Percentiles rank a stretch among this genome's conserved stretches.
These are phyloP conservation scores for Russula olivacea DNA, from an alignment of 768 basidiomycete species.

Conservation along the genomic window DNA sequence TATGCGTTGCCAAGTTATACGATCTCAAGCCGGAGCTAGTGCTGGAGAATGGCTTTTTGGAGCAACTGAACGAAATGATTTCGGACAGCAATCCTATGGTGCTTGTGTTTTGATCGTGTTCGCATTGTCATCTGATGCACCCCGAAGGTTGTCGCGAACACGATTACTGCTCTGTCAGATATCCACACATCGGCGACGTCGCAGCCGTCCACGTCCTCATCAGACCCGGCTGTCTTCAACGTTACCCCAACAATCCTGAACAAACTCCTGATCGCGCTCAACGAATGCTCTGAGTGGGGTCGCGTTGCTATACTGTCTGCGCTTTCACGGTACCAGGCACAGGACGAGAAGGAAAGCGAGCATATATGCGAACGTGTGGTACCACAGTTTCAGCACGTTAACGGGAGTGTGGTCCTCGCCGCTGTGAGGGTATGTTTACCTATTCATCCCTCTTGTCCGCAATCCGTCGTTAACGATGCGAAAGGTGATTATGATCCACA, in stretches of 20 bases:
- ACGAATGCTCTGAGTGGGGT: slow-evolving; percentile 99
- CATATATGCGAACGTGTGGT: slow-evolving; percentile 98
- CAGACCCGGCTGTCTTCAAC: slow-evolving; percentile 64
- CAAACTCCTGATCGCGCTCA: slow-evolving; percentile 90
- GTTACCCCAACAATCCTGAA: slow-evolving; percentile 80
- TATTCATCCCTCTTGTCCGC: background rate
- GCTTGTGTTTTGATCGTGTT: slow-evolving; percentile 26
- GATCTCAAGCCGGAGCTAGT: slow-evolving; percentile 95
- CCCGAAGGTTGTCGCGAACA: slow-evolving; percentile 89
- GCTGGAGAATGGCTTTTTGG: slow-evolving; percentile 90
- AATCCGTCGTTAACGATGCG: background rate
- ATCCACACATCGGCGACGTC: slow-evolving; percentile 73
- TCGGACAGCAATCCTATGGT: slow-evolving; percentile 97
- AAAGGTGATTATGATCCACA: slow-evolving; percentile 96
- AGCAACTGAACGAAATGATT: slow-evolving; percentile 86
- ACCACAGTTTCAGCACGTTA: slow-evolving; percentile 97
- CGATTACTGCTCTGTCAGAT: slow-evolving; percentile 86
- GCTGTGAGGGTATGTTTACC: slow-evolving; percentile 71
- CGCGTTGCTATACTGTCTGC: slow-evolving; percentile 89
- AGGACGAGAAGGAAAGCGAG: slow-evolving; percentile 92
- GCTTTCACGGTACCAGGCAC: slow-evolving; percentile 72
- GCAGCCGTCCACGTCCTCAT: slow-evolving; percentile 46
- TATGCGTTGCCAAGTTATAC: slow-evolving; percentile 96
- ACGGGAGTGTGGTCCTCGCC: slow-evolving; percentile 93
- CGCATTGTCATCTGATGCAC: slow-evolving; percentile 2